These are phyloP conservation scores for Fraxinus platypoda DNA, from an alignment of 305 asterid species.

Conservation along the genomic window DNA sequence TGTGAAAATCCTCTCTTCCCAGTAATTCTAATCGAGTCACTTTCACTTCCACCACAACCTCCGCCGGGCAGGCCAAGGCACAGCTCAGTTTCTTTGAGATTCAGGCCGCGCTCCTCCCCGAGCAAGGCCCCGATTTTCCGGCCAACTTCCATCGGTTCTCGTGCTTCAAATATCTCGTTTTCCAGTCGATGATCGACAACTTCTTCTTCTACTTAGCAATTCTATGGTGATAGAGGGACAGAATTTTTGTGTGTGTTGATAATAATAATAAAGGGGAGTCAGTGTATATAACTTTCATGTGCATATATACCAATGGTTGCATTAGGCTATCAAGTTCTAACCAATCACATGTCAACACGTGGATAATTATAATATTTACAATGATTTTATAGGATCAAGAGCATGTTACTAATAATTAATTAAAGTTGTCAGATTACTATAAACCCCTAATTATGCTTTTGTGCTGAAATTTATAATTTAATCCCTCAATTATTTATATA, in stretches of 20 bases:
- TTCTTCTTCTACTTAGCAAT: neutral
- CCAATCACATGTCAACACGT: constrained; percentile 31
- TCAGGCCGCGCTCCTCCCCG: constrained; percentile 35
- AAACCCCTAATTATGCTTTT: neutral
- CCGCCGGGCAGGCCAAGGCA: constrained; percentile 90
- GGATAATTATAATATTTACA: constrained; percentile 12
- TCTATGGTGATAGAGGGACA: neutral
- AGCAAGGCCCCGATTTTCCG: constrained; percentile 32
- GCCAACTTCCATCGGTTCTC: constrained; percentile 40
- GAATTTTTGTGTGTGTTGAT: constrained; percentile 11
- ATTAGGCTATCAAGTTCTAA: constrained; percentile 26
- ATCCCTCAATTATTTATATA: neutral
- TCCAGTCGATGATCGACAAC: neutral
- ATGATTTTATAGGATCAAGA: constrained; percentile 31
- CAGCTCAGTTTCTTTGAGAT: constrained; percentile 71
- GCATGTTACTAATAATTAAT: constrained; percentile 28
- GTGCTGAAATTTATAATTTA: neutral
- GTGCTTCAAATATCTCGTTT: neutral
- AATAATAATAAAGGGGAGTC: constrained; percentile 22
- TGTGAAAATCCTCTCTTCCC: constrained; percentile 87
- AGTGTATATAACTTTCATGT: constrained; percentile 26
- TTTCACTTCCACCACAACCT: constrained; percentile 30
- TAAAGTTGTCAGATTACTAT: neutral
- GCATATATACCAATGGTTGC: constrained; percentile 32
- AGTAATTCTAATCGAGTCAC: constrained; percentile 35